These are phyloP conservation scores for Leccinum broughii DNA, from an alignment of 768 basidiomycete species.

Conservation along the genomic window DNA sequence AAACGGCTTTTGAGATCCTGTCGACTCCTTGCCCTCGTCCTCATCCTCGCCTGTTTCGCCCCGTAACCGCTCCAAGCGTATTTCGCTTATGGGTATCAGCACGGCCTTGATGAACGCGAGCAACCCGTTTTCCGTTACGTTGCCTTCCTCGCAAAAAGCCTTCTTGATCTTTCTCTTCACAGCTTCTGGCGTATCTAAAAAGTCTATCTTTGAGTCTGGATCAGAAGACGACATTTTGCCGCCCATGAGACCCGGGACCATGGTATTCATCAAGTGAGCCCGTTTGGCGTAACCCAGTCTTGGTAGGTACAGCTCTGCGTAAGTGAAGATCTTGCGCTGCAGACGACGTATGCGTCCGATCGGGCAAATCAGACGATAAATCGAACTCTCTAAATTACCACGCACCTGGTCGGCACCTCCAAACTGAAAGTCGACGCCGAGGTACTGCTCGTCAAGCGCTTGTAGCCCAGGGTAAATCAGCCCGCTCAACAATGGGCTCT, in stretches of 20 bases:
- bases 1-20: slow-evolving; percentile 62
- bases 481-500: slow-evolving; percentile 87
- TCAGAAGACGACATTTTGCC: slow-evolving; percentile 99
- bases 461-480: slow-evolving; percentile 95
- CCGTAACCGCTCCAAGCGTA: slow-evolving; percentile 60
- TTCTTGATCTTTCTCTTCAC: slow-evolving; percentile 88
- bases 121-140: slow-evolving; percentile 84
- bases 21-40: slow-evolving; percentile 46
- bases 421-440: slow-evolving; percentile 95
- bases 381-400: background rate
- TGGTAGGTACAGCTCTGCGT: slow-evolving; percentile 95
- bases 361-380: background rate
- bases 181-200: slow-evolving; percentile 83
- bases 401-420: slow-evolving; percentile 95
- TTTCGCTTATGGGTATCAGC: slow-evolving; percentile 81
- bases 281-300: slow-evolving; percentile 91
- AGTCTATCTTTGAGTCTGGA: slow-evolving; percentile 97
- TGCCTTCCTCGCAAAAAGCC: slow-evolving; percentile 95
- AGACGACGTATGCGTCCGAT: background rate
- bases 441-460: slow-evolving; percentile 96
- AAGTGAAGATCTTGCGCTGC: slow-evolving; percentile 97
- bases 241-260: slow-evolving; percentile 93
- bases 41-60: slow-evolving; percentile 45
- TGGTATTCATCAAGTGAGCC: slow-evolving; percentile 96
- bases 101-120: slow-evolving; percentile 85